Evolutionary conservation across 2,329 filamentous ascomycete genomes (phyloP), one percentile per base, ranked within the genome.

Genomic region (Epichloe bromicola): DNA sequence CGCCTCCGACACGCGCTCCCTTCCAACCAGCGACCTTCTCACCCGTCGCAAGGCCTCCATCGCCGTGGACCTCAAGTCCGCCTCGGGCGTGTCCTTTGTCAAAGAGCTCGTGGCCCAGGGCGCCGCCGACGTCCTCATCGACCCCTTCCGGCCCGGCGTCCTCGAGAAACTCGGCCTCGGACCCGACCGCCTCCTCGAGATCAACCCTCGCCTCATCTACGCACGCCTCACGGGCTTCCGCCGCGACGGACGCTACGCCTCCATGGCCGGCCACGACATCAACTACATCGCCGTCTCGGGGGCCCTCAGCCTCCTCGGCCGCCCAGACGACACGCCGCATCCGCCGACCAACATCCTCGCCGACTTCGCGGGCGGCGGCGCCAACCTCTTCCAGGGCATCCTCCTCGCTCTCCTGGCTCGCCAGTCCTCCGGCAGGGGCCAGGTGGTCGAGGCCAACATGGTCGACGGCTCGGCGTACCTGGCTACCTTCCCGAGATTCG

Each of bases 381-480:
- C 85, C 1, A 82, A 82, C 57, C 82, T 93, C 41, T 88, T 93
- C 60, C 73, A 89, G 53, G 91, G 90, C 0, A 80, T 97, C 4
- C 66, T 96, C 51, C 72, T 96, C 19, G 91, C 93, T 0, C 67
- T 97, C 53, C 61, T 94, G 10, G 75, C 80, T 14, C 73, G 88
- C 36, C 70, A 74, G 46, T 70, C 67, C 42, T 82, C 74, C 0
- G 88, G 88, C 0, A 70, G 69, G 2, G 91, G 91, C 0, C 91
- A 96, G 68, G 83, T 96, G 12, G 89, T 97, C 8, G 88, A 96
- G 69, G 88, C 87, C 15, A 96, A 95, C 66, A 97, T 97, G 91
- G 91, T 96, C 12, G 91, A 97, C 69, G 91, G 91, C 8, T 80
- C 78, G 20, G 79, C 82, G 37, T 91, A 91, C 65, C 70, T 97